Conservation (phyloP, 1,284 basidiomycete genomes). For the Ganoderma meredithae region DNA sequence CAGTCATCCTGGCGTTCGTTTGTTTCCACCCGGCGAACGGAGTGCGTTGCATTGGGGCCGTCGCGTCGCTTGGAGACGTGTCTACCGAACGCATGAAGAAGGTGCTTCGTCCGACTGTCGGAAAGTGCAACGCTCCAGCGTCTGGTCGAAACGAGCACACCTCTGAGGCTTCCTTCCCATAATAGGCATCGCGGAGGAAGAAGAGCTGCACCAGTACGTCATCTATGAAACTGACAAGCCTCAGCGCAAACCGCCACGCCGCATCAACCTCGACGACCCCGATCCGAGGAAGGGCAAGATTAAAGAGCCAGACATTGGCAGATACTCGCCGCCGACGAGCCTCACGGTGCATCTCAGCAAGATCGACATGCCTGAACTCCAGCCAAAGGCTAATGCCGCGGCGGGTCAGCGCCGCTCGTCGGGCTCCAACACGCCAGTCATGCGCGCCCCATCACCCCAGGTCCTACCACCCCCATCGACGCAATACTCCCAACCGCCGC, state of each 20-base stretch:
- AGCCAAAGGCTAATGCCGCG: constrained; percentile 49
- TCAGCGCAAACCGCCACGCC: constrained; percentile 57
- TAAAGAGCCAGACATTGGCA: constrained; percentile 36
- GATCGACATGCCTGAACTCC: constrained; percentile 83
- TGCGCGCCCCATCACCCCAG: constrained; percentile 9
- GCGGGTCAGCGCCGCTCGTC: constrained; percentile 15
- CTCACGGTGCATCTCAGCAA: constrained; percentile 81
- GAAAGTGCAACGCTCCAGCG: no score
- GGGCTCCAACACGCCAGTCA: constrained; percentile 10
- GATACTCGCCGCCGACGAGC: constrained; percentile 21
- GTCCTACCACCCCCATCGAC: constrained; percentile 2
- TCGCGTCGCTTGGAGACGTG: no score
- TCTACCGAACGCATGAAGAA: no score
- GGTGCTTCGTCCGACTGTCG: no score
- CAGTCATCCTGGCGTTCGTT: neutral
- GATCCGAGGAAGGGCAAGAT: constrained; percentile 48
- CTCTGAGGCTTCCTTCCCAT: no score
- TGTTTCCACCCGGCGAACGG: neutral
- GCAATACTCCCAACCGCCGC: neutral
- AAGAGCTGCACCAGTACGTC: constrained; percentile 82
- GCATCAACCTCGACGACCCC: constrained; percentile 70
- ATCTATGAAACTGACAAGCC: constrained; percentile 60
- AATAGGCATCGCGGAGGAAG: constrained; percentile 59
- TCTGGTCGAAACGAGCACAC: no score
- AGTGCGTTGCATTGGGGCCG: no score